Base-by-base conservation (phyloP, 768 basidiomycete species). In the Kwoniella sp. region DNA sequence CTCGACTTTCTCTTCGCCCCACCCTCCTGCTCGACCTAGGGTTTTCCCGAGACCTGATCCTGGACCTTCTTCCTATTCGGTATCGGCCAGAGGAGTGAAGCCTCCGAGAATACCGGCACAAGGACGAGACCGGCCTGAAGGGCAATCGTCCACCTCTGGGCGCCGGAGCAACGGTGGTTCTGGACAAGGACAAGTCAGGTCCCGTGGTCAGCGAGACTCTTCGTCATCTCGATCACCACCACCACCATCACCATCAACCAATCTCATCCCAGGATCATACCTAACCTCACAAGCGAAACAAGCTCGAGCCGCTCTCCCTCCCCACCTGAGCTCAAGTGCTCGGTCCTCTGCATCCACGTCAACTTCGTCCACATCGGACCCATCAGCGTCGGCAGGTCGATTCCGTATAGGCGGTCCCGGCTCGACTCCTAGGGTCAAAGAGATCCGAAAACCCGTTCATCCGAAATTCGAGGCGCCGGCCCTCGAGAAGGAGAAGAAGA, bases 381-480 rank as follows among this genome's bases (percentile, higher is more conserved):
- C n/a, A n/a, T n/a, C n/a, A n/a, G n/a, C n/a, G n/a, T n/a, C 20
- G 25, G 28, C 31, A 20, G 61, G 62, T n/a, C 15, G 60, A 41
- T 65, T 68, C 52, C 58, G 56, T 22, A 54, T 59, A 1, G 64
- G 58, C 15, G 26, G 31, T 51, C 31, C 23, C 17, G 45, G 23
- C 20, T 61, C 55, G 13, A 45, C 41, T 9, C 41, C 41, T 17
- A 48, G 65, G 28, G 60, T 58, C 50, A 58, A 57, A 12, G 48
- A 59, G 47, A 59, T 68, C 8, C 34, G 59, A 1, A 60, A 59
- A 58, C 48, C 63, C 7, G 56, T 48, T 13, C 60, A 53, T 23
- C 55, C 48, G 15, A 71, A 55, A 29, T 68, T 72, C 50, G 54
- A 65, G 25, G 47, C 54, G 12, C 70, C 70, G 1, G 52, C 58